Evolutionary conservation across 2,329 filamentous ascomycete genomes (phyloP).

Genomic region (Clonostachys rhizophaga): DNA sequence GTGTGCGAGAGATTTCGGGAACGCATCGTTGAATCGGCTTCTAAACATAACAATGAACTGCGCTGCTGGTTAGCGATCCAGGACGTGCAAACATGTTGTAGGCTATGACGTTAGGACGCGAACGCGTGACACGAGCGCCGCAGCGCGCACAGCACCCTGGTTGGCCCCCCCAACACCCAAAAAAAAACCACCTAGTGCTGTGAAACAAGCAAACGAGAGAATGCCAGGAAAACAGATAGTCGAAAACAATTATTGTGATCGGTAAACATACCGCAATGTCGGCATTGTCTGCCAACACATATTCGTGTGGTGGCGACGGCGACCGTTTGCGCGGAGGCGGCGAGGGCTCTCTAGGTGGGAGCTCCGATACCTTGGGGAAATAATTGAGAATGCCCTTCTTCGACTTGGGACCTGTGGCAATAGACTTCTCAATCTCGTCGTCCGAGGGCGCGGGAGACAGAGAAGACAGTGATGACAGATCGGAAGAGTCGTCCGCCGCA

Average conservation of each 20-base stretch:
- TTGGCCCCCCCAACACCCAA: conserved; percentile 11
- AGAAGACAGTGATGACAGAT: conserved; percentile 55
- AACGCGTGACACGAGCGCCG: conserved; percentile 44
- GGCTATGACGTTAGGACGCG: conserved; percentile 35
- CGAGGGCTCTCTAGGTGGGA: conserved; percentile 51
- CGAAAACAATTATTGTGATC: neutral
- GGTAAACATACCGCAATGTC: conserved; percentile 74
- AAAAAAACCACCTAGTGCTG: neutral
- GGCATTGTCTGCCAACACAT: conserved; percentile 82
- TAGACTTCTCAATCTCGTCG: conserved; percentile 42
- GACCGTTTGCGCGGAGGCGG: conserved; percentile 73
- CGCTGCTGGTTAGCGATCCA: conserved; percentile 21
- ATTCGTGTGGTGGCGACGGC: conserved; percentile 86
- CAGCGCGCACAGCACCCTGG: conserved; percentile 8
- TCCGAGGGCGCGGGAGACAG: conserved; percentile 38
- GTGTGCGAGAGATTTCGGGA: conserved; percentile 81
- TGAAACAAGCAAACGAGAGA: neutral
- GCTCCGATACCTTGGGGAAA: conserved; percentile 54
- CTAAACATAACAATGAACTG: conserved; percentile 99
- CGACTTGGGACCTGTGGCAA: conserved; percentile 32
- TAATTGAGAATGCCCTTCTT: conserved; percentile 62
- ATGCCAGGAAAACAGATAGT: neutral
- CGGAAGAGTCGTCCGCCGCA: conserved; percentile 57
- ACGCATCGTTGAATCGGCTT: conserved; percentile 84
- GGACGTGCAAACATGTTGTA: neutral